These are phyloP conservation scores for Cytospora mali DNA, from an alignment of 2,329 filamentous ascomycete species.

Conservation along the genomic window DNA sequence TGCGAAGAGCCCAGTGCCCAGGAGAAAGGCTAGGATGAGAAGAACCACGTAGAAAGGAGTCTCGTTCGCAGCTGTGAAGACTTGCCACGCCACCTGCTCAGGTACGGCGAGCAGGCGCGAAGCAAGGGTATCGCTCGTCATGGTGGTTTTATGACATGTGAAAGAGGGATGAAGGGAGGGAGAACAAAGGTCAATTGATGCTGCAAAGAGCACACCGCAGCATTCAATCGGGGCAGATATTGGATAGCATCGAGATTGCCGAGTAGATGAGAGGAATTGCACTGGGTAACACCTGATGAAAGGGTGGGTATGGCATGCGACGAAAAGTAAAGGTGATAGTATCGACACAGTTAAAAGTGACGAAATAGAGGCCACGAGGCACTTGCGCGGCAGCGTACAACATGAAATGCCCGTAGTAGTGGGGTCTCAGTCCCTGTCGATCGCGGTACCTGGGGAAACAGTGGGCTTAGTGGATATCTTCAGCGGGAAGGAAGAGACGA, in stretches of 20 bases:
- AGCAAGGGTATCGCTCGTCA: conserved; percentile 16
- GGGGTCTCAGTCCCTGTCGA: neutral
- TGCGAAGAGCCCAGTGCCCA: conserved; percentile 40
- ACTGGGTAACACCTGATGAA: neutral
- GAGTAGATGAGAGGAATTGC: neutral
- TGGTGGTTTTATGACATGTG: conserved; percentile 19
- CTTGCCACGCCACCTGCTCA: conserved; percentile 38
- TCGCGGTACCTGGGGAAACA: neutral
- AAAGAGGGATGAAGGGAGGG: conserved; percentile 18
- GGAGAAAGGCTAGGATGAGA: conserved; percentile 39
- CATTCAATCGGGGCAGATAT: conserved; percentile 14
- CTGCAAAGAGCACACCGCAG: neutral
- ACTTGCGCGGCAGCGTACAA: conserved; percentile 11
- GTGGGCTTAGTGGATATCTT: neutral
- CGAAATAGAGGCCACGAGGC: conserved; percentile 21
- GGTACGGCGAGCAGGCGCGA: conserved; percentile 36
- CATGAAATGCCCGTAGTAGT: neutral
- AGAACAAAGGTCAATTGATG: neutral
- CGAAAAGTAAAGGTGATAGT: neutral
- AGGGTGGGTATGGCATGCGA: conserved; percentile 1
- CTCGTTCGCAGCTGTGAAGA: conserved; percentile 42
- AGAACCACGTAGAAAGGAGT: conserved; percentile 45
- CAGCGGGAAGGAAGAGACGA: neutral
- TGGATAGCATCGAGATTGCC: conserved; percentile 4
- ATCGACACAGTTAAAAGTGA: neutral